Conservation (phyloP, 345 rosid species). For the Boechera divaricarpa region DNA sequence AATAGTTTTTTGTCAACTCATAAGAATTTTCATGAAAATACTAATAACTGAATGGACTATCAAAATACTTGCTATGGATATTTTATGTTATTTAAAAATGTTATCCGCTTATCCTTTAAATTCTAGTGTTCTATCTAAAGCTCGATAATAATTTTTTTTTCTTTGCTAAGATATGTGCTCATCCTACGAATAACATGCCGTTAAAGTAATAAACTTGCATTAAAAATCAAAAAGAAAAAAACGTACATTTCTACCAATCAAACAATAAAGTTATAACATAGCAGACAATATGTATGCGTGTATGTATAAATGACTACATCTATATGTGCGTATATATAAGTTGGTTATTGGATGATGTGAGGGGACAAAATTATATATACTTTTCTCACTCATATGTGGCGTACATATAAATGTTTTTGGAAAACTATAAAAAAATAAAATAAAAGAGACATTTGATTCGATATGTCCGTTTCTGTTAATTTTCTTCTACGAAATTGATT, state of each 20-base stretch:
- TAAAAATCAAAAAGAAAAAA: background rate
- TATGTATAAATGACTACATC: background rate
- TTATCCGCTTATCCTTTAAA: background rate
- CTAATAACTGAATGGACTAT: background rate
- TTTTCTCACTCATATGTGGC: background rate
- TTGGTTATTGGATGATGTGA: slow-evolving; percentile 31
- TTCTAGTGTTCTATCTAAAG: background rate
- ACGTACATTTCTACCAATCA: slow-evolving; percentile 1
- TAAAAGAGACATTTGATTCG: slow-evolving; percentile 7
- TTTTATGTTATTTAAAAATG: background rate
- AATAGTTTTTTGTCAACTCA: background rate
- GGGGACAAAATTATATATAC: slow-evolving; percentile 10
- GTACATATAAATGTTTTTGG: background rate
- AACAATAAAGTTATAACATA: background rate
- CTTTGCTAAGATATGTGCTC: background rate
- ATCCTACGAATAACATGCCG: background rate
- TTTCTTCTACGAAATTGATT: slow-evolving; percentile 15
- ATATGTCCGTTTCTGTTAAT: slow-evolving; percentile 34
- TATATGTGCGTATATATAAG: background rate
- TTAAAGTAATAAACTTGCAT: background rate
- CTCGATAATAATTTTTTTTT: background rate
- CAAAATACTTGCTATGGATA: background rate
- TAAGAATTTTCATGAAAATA: background rate
- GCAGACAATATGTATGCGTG: background rate
- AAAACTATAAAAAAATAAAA: background rate